Percentiles rank a stretch among this genome's conserved stretches.
These are phyloP conservation scores for Aspergillus cavernicola DNA, from an alignment of 495 filamentous ascomycete genomes.

Conservation along the genomic window DNA sequence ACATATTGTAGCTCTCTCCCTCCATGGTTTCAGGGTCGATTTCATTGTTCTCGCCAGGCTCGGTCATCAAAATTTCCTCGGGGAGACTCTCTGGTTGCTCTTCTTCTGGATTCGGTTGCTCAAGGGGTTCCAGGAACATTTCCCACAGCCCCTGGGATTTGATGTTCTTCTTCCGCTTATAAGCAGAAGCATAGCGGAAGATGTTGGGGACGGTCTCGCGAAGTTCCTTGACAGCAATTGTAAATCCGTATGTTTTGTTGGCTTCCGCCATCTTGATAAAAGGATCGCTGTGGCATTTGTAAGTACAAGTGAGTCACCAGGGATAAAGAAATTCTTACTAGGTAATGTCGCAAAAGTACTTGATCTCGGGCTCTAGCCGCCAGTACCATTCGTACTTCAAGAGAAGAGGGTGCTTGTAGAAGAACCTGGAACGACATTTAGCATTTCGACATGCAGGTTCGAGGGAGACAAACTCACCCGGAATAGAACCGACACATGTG, in stretches of 20 bases:
- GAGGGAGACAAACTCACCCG: constrained; percentile 55
- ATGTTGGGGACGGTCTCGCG: constrained; percentile 98
- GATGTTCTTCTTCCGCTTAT: constrained; percentile 88
- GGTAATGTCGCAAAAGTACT: constrained; percentile 99
- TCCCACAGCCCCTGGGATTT: constrained; percentile 94
- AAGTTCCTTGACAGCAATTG: constrained; percentile 97
- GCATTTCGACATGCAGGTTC: neutral
- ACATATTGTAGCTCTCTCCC: constrained; percentile 99
- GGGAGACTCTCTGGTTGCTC: constrained; percentile 70
- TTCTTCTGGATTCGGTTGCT: constrained; percentile 56
- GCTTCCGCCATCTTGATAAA: constrained; percentile 86
- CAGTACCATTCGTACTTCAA: constrained; percentile 99
- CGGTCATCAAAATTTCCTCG: constrained; percentile 74
- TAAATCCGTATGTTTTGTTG: constrained; percentile 99
- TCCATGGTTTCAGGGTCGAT: constrained; percentile 95
- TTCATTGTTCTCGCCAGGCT: constrained; percentile 70
- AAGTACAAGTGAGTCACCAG: constrained; percentile 13
- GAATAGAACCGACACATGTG: constrained; percentile 99
- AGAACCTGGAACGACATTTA: constrained; percentile 58
- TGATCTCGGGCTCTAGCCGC: constrained; percentile 99
- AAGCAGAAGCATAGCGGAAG: constrained; percentile 99
- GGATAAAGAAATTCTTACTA: constrained; percentile 63
- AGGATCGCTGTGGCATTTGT: constrained; percentile 65
- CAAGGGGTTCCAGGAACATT: constrained; percentile 87
- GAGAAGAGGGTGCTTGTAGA: constrained; percentile 96